Evolutionary conservation across 225 moss, liverwort and hornwort species (phyloP), one percentile per base, ranked within the genome.

Genomic region (Anthoceros angustus): DNA sequence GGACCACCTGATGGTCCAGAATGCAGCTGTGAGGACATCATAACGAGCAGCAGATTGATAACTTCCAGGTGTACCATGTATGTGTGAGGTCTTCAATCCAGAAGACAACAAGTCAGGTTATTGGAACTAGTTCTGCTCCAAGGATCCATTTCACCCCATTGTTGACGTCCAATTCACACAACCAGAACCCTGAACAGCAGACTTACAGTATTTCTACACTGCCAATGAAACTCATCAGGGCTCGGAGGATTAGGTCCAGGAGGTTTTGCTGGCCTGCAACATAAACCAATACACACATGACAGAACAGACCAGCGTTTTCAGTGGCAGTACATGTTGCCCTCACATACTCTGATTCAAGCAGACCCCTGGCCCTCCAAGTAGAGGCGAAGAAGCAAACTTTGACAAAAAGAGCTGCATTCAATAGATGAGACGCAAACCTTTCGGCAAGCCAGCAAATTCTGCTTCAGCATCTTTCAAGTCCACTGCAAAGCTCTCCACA

Each of bases 1-100:
- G 80, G 71, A 41, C 74, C 74, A 43, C 76, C 80, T 46, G 70
- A 72, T 50, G 71, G 73, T 7, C 80, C 74, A 9, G 77, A 66
- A 50, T 77, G 77, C 25, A 80, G 76, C 67, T 80, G 80, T 39
- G 80, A 77, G 32, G 80, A 80, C 74, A 77, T 74, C 80, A 77
- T 80, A 42, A 80, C 80, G 20, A 80, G 69, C 15, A 80, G 77
- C 46, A 80, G 80, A 49, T 80, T 80, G 38, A 80, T 76, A 12
- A 80, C 77, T 42, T 80, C 80, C 62, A 80, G 64, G 64, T 80
- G 80, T 14, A 80, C 72, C 25, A 74, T 45, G 20, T 80, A 80
- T 11, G 77, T 74, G 41, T 76, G 68, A 32, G 72, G 73, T 65
- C 77, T 80, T 26, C 76, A 72, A 42, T 80, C 76, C 76, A 74